Conservation (phyloP, 75 land plant genomes). For the Isoetes taiwanensis region DNA sequence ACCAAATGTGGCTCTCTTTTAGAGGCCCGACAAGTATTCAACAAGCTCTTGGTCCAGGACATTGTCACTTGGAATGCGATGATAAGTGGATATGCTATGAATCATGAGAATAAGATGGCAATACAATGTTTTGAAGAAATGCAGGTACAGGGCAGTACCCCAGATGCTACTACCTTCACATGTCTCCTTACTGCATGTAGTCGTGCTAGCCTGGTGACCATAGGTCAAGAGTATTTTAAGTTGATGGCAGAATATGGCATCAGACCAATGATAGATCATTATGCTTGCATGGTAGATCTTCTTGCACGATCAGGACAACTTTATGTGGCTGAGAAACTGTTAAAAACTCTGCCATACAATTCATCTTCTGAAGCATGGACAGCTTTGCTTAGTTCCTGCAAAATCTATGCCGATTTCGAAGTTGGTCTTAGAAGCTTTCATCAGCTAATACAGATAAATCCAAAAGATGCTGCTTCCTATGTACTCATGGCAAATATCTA, state of each 20-base stretch:
- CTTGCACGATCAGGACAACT: conserved; percentile 20
- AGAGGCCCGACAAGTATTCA: conserved; percentile 12
- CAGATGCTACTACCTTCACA: conserved; percentile 17
- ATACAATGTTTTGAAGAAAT: conserved; percentile 6
- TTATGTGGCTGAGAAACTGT: conserved; percentile 20
- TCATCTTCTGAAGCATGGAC: conserved; percentile 20
- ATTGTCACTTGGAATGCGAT: conserved; percentile 18
- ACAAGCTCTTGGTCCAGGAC: not conserved
- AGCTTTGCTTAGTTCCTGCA: conserved; percentile 32
- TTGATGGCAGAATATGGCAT: conserved; percentile 18
- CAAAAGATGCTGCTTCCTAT: too few species aligned
- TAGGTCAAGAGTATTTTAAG: conserved; percentile 12
- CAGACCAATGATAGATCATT: conserved; percentile 22
- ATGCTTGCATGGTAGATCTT: conserved; percentile 27
- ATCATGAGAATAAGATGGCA: conserved; percentile 15
- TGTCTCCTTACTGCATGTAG: conserved; percentile 21
- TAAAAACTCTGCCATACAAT: conserved; percentile 11
- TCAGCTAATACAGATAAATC: too few species aligned
- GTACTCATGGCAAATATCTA: too few species aligned
- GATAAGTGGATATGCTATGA: conserved; percentile 13
- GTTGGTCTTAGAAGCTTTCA: too few species aligned
- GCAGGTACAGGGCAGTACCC: conserved; percentile 1
- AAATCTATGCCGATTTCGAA: conserved; percentile 6
- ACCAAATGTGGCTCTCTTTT: conserved; percentile 18
- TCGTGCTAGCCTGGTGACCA: conserved; percentile 15